Evolutionary conservation across 2,329 filamentous ascomycete genomes (phyloP).

Genomic region (Aspergillus latus): DNA sequence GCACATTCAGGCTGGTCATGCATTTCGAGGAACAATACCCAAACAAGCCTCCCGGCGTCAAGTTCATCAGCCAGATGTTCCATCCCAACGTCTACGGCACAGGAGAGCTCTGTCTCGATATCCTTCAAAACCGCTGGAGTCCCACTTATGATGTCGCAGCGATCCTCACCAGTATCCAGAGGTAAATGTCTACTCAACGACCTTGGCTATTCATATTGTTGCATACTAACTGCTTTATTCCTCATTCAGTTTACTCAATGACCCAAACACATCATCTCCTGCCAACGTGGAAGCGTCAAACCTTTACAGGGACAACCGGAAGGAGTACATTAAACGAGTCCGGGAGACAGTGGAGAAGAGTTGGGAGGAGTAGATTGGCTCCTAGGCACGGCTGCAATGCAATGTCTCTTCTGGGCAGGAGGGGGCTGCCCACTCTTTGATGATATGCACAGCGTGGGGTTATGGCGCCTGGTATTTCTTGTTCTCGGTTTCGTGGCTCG

Average conservation of each 20-base stretch:
- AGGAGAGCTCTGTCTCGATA: constrained; percentile 93
- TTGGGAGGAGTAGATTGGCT: constrained; percentile 77
- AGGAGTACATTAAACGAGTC: constrained; percentile 93
- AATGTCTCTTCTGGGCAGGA: constrained; percentile 13
- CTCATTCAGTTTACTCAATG: constrained; percentile 77
- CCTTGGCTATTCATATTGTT: neutral
- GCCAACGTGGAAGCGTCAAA: constrained; percentile 98
- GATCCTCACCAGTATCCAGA: constrained; percentile 95
- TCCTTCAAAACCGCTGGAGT: constrained; percentile 97
- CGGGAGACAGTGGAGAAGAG: constrained; percentile 98
- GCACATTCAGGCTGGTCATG: constrained; percentile 96
- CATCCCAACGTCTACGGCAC: constrained; percentile 98
- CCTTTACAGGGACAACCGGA: constrained; percentile 95
- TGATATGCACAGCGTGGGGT: constrained; percentile 46
- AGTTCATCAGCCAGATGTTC: constrained; percentile 99
- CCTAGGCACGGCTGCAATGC: constrained; percentile 7
- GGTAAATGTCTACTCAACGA: constrained; percentile 53
- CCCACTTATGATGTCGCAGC: constrained; percentile 98
- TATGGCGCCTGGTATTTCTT: constrained; percentile 39
- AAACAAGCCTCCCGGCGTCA: constrained; percentile 95
- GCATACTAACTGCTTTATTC: constrained; percentile 1
- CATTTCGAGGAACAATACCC: constrained; percentile 99
- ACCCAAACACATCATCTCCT: constrained; percentile 96
- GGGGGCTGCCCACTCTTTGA: constrained; percentile 22
- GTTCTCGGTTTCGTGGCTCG: constrained; percentile 25